Evolutionary conservation across 2,329 filamentous ascomycete genomes (phyloP).

Genomic region (Colletotrichum tofieldiae): DNA sequence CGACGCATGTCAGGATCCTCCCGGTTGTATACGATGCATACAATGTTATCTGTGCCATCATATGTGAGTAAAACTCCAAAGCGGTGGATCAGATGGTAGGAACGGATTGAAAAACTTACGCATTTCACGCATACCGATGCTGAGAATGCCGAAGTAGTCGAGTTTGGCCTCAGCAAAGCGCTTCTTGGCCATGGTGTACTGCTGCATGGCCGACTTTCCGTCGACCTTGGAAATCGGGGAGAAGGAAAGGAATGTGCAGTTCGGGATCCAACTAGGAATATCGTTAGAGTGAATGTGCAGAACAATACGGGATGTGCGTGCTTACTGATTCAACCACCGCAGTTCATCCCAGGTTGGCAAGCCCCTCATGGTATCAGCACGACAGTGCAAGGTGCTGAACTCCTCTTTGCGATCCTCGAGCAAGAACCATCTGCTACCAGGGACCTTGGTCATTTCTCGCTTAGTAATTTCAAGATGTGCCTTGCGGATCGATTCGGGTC

Average conservation of each 20-base stretch:
- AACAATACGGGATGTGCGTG: no score
- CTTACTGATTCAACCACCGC: constrained; percentile 52
- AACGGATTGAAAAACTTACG: constrained; percentile 44
- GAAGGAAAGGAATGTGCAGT: constrained; percentile 61
- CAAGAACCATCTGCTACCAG: constrained; percentile 34
- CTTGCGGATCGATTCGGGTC: constrained; percentile 47
- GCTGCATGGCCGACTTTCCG: constrained; percentile 56
- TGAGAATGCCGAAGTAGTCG: constrained; percentile 59
- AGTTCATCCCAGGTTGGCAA: constrained; percentile 57
- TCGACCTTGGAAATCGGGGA: constrained; percentile 62
- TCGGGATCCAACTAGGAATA: constrained; percentile 55
- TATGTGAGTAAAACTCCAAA: neutral
- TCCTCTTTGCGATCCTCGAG: constrained; percentile 42
- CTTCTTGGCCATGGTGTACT: constrained; percentile 54
- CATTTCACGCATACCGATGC: constrained; percentile 61
- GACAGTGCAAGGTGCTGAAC: constrained; percentile 51
- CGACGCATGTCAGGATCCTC: constrained; percentile 56
- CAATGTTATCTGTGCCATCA: constrained; percentile 60
- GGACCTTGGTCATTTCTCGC: constrained; percentile 33
- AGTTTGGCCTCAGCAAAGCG: constrained; percentile 54
- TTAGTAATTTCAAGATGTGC: constrained; percentile 39
- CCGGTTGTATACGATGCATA: constrained; percentile 68
- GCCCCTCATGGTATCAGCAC: constrained; percentile 47
- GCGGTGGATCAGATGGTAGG: neutral
- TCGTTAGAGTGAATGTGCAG: neutral